Base-by-base conservation (phyloP, 805 yeast species). In the Wickerhamomyces strasburgensis region DNA sequence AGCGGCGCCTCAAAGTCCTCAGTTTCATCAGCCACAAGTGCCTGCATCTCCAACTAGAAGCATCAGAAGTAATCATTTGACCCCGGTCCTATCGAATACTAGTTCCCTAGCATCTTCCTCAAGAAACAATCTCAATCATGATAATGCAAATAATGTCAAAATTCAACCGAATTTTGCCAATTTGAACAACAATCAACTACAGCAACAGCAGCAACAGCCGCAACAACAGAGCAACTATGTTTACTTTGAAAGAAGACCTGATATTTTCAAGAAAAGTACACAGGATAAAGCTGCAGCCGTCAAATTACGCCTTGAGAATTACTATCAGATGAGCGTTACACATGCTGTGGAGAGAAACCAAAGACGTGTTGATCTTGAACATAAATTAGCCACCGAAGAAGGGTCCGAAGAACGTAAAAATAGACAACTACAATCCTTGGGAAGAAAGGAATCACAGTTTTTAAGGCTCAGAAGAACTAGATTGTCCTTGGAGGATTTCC, bases 261-360 rank as follows among this genome's bases (percentile, higher is more conserved):
- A 55, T 34, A 38, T 38, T n/a, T 55, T 52, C 38, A 55, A 54
- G 39, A 53, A 54, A 28, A 49, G 44, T 18, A 55, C 57, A 4
- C 58, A 55, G 38, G 59, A 55, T 32, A 55, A 53, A 29, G 58
- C 58, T 8, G 45, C 54, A 26, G 57, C 87, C 80, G 57, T 86
- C 84, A 4, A 84, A 79, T 29, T 54, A 52, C 72, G 98, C 45
- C 64, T 89, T 43, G 95, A 89, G 14, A 83, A 87, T 35, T 96
- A 90, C 25, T 84, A 95, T 33, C 96, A 90, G 60, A 75, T 88
- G 75, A 89, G 93, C 56, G 87, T 90, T 17, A 83, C 89, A 41
- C 58, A 88, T 58, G 98, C 98, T 0, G 88, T 93, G 43, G 98
- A 93, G 60, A 71, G 98, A 47, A 93, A 90, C 58, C 96, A 89